Base-by-base conservation (phyloP, 805 yeast species). In the Candida pseudofarinosa region DNA sequence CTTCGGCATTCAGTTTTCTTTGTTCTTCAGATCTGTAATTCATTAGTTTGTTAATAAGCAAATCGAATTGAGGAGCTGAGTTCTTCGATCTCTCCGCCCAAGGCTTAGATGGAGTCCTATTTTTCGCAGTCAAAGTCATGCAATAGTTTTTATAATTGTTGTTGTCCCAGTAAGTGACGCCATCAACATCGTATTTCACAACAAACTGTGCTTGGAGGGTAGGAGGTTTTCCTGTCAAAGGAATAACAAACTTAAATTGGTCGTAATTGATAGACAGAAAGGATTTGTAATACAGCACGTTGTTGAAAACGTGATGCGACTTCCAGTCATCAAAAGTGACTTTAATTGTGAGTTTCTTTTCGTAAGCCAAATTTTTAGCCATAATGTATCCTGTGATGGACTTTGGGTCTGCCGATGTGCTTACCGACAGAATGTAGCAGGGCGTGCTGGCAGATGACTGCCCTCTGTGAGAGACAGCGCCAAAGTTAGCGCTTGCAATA, bases 181-280 rank as follows among this genome's bases (percentile, higher is more conserved):
- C 52, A 45, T 53, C 51, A 10, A 61, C 71, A 4, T 46, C 49
- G 46, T 68, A 69, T 41, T 57, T 58, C 37, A 69, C 43, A 41
- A 68, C 65, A 47, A 67, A 51, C 44, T 66, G 63, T 39, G 73
- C 47, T 17, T 63, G 55, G 43, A 74, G 41, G 38, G 42, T 47
- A 32, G 53, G 59, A 17, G 65, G 51, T 40, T 71, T 55, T 35
- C 56, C 63, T 18, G 59, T 52, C 44, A 74, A 56, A 31, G 75
- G 74, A 32, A 80, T 69, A 38, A 69, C 68, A 53, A 81, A 79
- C 38, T 71, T 69, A 58, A 81, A 74, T 58, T 72, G 67, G 58
- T 73, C 76, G 49, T 65, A 65, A 51, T 72, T 53, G 23, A 49
- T 52, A 14, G 58, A 47, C 18, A 49, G 42, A 34, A 56, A 58